A percentile compares a stretch with the other conserved stretches of the same genome.
Conservation (phyloP, 331 rosid genomes). For the Quercus phellos region DNA sequence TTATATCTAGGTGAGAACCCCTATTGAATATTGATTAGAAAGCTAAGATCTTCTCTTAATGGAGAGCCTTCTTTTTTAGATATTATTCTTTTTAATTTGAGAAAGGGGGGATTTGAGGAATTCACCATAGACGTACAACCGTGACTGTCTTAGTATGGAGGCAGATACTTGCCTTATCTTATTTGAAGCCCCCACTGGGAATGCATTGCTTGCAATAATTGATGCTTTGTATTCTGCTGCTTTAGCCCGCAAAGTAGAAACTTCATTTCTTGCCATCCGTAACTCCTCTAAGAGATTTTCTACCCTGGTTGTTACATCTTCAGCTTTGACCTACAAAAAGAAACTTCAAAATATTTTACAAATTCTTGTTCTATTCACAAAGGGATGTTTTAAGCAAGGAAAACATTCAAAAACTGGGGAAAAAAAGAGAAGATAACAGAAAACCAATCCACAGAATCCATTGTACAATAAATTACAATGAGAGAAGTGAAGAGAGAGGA, state of each 20-base stretch:
- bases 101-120: background rate
- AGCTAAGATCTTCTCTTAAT: background rate
- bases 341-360: background rate
- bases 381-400: background rate
- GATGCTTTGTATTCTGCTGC: slow-evolving; percentile 84
- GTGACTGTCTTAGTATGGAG: background rate
- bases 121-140: background rate
- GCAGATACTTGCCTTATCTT: slow-evolving; percentile 55
- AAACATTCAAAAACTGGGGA: background rate
- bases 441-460: background rate
- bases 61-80: background rate
- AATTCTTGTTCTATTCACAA: background rate
- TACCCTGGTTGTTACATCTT: slow-evolving; percentile 71
- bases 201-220: slow-evolving; percentile 49
- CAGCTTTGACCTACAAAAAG: slow-evolving; percentile 77
- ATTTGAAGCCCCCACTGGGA: slow-evolving; percentile 59
- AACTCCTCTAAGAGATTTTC: slow-evolving; percentile 78
- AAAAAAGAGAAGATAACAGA: background rate
- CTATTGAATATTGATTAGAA: background rate
- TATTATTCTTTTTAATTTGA: too few species aligned
- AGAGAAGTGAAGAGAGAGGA: background rate
- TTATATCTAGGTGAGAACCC: background rate
- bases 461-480: background rate
- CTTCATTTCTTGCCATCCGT: slow-evolving; percentile 62
- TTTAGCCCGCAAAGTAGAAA: slow-evolving; percentile 61